Percentiles rank a stretch among this genome's conserved stretches.
Evolutionary conservation across 2,329 filamentous ascomycete genomes (phyloP).

Genomic region (Polychaeton citri): DNA sequence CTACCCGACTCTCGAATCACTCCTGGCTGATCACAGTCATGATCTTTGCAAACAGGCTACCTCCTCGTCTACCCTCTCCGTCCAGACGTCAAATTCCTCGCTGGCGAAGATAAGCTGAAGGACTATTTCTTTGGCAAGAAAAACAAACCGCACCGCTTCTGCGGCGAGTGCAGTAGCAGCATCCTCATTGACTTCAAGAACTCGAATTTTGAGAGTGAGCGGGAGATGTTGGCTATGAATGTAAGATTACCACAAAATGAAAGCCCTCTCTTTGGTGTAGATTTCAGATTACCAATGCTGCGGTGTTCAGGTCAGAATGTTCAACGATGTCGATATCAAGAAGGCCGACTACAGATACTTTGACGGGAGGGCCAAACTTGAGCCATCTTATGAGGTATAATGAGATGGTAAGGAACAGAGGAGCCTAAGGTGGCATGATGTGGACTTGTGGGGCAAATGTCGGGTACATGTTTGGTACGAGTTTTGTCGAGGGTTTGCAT

Average conservation of each 20-base stretch:
- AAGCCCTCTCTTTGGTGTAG: neutral
- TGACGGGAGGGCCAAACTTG: conserved; percentile 7
- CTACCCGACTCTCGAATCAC: neutral
- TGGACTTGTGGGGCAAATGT: no score
- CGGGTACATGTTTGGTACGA: no score
- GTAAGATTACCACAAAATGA: conserved; percentile 3
- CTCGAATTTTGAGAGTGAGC: conserved; percentile 2
- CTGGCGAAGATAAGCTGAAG: conserved; percentile 6
- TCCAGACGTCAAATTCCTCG: conserved; percentile 9
- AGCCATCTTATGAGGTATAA: no score
- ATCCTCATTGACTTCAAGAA: conserved; percentile 13
- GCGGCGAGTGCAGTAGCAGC: conserved; percentile 11
- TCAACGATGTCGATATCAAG: conserved; percentile 9
- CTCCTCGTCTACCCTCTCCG: conserved; percentile 8
- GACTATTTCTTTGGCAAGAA: conserved; percentile 10
- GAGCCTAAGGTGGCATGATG: no score
- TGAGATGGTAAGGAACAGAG: no score
- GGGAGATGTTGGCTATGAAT: conserved; percentile 8
- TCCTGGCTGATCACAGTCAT: no score
- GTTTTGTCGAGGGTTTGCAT: no score
- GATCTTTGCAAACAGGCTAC: conserved; percentile 6
- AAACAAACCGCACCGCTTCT: conserved; percentile 12
- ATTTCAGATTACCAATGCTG: neutral
- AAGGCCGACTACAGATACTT: conserved; percentile 3
- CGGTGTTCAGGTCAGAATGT: conserved; percentile 5